A percentile compares a stretch with the other conserved stretches of the same genome.
Conservation (phyloP, 176 grass and related monocot genomes). For the Luzula sylvatica region DNA sequence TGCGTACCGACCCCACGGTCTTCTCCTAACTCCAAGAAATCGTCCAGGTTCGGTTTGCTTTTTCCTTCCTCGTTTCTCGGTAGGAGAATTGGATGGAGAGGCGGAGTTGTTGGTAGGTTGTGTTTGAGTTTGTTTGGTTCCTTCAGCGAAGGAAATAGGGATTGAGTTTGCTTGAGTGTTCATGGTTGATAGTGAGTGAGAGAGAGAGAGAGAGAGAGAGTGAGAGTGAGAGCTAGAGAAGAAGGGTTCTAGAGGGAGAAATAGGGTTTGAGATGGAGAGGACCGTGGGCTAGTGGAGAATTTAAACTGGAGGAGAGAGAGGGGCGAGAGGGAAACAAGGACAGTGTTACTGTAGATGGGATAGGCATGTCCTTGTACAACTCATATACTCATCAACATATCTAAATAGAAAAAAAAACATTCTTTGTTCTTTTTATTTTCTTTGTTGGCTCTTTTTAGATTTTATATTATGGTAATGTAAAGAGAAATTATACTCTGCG, state of each 20-base stretch:
- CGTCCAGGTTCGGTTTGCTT: constrained; percentile 53
- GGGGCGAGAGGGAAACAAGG: constrained; percentile 17
- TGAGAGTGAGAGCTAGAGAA: neutral
- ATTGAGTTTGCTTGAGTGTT: constrained; percentile 23
- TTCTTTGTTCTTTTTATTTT: too few relatives aligned
- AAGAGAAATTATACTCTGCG: too few relatives aligned
- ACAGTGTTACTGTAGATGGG: constrained; percentile 3
- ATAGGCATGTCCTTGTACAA: constrained; percentile 18
- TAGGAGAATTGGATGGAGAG: constrained; percentile 8
- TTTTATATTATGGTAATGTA: too few relatives aligned
- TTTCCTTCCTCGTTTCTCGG: constrained; percentile 13
- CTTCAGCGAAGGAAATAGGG: constrained; percentile 13
- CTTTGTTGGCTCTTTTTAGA: too few relatives aligned
- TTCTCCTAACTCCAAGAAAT: constrained; percentile 83
- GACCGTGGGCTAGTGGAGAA: neutral
- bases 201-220: neutral
- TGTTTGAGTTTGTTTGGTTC: neutral
- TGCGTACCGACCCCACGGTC: constrained; percentile 72
- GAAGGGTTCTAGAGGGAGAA: too few relatives aligned
- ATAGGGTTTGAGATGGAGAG: neutral
- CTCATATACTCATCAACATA: neutral
- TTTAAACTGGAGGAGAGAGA: constrained; percentile 22
- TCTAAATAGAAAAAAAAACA: neutral
- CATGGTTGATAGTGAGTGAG: constrained; percentile 17
- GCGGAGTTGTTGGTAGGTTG: constrained; percentile 9